These are phyloP conservation scores for Russula emetica DNA, from an alignment of 768 basidiomycete species.

Conservation along the genomic window DNA sequence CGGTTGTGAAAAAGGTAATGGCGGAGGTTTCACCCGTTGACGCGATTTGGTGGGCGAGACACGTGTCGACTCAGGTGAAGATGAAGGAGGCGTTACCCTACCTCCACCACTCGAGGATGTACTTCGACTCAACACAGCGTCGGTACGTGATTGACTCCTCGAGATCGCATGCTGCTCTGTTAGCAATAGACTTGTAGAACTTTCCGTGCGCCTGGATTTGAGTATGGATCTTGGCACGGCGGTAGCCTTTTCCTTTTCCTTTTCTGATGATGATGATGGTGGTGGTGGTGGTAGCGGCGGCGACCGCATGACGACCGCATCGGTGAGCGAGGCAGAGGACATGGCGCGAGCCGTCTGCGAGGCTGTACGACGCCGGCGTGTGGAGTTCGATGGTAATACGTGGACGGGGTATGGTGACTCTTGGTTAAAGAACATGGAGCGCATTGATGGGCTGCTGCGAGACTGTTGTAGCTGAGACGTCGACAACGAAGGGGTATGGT, in stretches of 20 bases:
- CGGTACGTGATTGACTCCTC: constrained; percentile 13
- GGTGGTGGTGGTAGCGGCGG: constrained; percentile 21
- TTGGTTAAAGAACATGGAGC: constrained; percentile 65
- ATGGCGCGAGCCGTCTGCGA: constrained; percentile 16
- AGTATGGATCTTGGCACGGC: constrained; percentile 65
- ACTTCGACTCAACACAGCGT: constrained; percentile 12
- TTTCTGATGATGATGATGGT: constrained; percentile 34
- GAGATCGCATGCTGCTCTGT: constrained; percentile 37
- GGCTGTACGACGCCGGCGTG: constrained; percentile 30
- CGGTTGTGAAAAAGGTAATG: constrained; percentile 33
- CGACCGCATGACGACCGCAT: constrained; percentile 26
- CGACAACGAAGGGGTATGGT: constrained; percentile 5
- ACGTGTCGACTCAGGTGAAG: constrained; percentile 19
- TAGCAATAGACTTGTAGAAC: constrained; percentile 62
- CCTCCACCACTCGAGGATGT: constrained; percentile 11
- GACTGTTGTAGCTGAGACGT: constrained; percentile 12
- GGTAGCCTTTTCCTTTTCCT: constrained; percentile 47
- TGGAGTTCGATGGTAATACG: constrained; percentile 29
- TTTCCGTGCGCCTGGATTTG: constrained; percentile 60
- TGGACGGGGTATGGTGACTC: constrained; percentile 60
- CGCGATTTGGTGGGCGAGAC: constrained; percentile 24
- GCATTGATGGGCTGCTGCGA: constrained; percentile 35
- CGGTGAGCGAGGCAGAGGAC: constrained; percentile 21
- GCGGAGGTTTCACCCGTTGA: constrained; percentile 33
- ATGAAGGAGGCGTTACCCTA: constrained; percentile 14